Evolutionary conservation across 805 yeast species (phyloP).

Genomic region (Teunomyces gatunensis): DNA sequence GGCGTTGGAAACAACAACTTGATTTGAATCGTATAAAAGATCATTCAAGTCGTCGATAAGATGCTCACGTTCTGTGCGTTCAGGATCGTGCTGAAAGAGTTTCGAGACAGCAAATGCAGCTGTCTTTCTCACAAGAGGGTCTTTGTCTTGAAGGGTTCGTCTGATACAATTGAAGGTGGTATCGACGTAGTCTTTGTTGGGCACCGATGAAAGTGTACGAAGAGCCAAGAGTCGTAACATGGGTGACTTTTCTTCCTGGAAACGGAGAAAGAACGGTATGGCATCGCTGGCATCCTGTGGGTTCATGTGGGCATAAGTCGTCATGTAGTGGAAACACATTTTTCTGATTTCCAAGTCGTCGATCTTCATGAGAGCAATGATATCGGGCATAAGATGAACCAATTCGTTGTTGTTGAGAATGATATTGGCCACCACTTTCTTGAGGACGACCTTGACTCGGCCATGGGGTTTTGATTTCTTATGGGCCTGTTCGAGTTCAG

Average conservation of each 20-base stretch:
- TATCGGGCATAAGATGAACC: slow-evolving; percentile 58
- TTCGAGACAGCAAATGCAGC: slow-evolving; percentile 72
- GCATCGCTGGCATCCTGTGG: slow-evolving; percentile 57
- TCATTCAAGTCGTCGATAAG: slow-evolving; percentile 50
- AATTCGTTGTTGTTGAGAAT: slow-evolving; percentile 81
- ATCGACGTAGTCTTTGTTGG: slow-evolving; percentile 49
- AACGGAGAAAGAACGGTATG: slow-evolving; percentile 53
- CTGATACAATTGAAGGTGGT: slow-evolving; percentile 43
- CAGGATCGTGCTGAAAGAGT: slow-evolving; percentile 55
- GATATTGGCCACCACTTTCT: slow-evolving; percentile 77
- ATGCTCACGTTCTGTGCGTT: slow-evolving; percentile 39
- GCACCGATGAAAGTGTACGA: slow-evolving; percentile 60
- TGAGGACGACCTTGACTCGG: slow-evolving; percentile 43
- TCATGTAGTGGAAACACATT: slow-evolving; percentile 65
- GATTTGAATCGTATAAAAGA: slow-evolving; percentile 54
- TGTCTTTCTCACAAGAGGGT: slow-evolving; percentile 61
- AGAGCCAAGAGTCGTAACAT: slow-evolving; percentile 58
- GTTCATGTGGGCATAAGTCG: slow-evolving; percentile 56
- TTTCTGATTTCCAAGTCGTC: slow-evolving; percentile 15
- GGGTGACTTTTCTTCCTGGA: slow-evolving; percentile 48
- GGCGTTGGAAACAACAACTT: slow-evolving; percentile 67
- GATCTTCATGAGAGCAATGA: slow-evolving; percentile 11
- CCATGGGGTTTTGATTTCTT: slow-evolving; percentile 40
- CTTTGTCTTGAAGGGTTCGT: slow-evolving; percentile 40
- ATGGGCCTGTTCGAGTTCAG: slow-evolving; percentile 42